A percentile compares a stretch with the other conserved stretches of the same genome.
Conservation (phyloP, 1,139 yeast species). For the Nadsonia starkeyi-henricii region DNA sequence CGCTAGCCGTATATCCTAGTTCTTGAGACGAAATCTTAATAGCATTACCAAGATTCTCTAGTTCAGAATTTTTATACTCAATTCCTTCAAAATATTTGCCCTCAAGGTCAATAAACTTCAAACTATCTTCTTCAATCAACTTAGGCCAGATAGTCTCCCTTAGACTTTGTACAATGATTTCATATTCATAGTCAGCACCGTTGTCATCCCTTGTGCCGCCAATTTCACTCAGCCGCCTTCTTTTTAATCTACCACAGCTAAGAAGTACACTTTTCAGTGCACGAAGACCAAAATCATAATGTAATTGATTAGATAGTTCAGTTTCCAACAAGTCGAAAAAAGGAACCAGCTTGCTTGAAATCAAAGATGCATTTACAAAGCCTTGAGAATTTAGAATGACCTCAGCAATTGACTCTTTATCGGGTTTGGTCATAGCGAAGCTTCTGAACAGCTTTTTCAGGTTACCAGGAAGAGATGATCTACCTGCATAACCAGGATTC, state of each 20-base stretch:
- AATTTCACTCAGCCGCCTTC: slow-evolving; percentile 13
- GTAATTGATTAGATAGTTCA: slow-evolving; percentile 40
- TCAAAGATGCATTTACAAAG: slow-evolving; percentile 33
- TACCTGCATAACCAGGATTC: slow-evolving; percentile 83
- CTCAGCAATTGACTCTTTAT: slow-evolving; percentile 53
- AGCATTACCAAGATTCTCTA: slow-evolving; percentile 10
- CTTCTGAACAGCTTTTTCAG: slow-evolving; percentile 65
- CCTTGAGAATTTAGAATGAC: slow-evolving; percentile 66
- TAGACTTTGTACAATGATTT: slow-evolving; percentile 39
- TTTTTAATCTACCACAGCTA: slow-evolving; percentile 41
- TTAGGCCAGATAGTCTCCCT: slow-evolving; percentile 53
- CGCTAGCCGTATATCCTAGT: slow-evolving; percentile 20
- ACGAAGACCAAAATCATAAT: slow-evolving; percentile 84
- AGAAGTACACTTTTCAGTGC: slow-evolving; percentile 56
- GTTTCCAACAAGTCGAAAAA: slow-evolving; percentile 35
- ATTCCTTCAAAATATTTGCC: slow-evolving; percentile 20
- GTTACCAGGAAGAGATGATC: slow-evolving; percentile 76
- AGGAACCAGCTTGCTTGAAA: slow-evolving; percentile 42
- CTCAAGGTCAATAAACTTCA: slow-evolving; percentile 16
- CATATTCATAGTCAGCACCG: slow-evolving; percentile 22
- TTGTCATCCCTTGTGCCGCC: not conserved
- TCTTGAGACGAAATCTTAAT: slow-evolving; percentile 16
- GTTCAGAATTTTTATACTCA: slow-evolving; percentile 12
- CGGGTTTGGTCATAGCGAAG: slow-evolving; percentile 65
- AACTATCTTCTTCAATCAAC: slow-evolving; percentile 39